Evolutionary conservation across 768 basidiomycete species (phyloP).

Genomic region (Favolaschia claudopus): DNA sequence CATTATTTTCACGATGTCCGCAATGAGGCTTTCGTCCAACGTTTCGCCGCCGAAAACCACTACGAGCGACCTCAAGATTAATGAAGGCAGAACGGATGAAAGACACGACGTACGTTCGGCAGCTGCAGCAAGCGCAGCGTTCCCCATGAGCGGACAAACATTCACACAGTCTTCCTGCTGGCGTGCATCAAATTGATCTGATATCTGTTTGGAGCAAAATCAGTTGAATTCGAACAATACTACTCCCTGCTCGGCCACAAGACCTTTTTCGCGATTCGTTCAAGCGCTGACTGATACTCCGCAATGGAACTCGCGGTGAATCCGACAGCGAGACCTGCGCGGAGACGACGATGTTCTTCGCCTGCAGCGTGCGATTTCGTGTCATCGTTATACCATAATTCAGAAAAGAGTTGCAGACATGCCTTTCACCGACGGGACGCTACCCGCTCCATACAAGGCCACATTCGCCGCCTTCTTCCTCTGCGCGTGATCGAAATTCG

Average conservation of each 20-base stretch:
- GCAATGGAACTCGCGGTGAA: conserved; percentile 4
- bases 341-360: conserved; percentile 2
- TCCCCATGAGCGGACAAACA: conserved; percentile 8
- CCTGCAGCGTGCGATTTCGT: conserved; percentile 4
- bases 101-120: not conserved
- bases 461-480: conserved; percentile 1
- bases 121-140: conserved; percentile 1
- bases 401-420: not conserved
- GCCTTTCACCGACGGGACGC: conserved; percentile 2
- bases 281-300: conserved; percentile 5
- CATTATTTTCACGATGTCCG: conserved; percentile 6
- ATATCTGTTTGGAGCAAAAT: not conserved
- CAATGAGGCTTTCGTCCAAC: not conserved
- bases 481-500: conserved; percentile 7
- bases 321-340: conserved; percentile 3
- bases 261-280: conserved; percentile 5
- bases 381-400: not conserved
- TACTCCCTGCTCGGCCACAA: too few relatives aligned
- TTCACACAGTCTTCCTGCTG: conserved; percentile 4
- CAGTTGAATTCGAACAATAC: not conserved
- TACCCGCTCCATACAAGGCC: conserved; percentile 7
- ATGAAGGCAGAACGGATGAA: not conserved
- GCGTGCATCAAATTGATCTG: not conserved
- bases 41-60: not conserved
- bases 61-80: not conserved